Base-by-base conservation (phyloP, 2,329 filamentous ascomycete genomes). In the Coniochaeta sp. region DNA sequence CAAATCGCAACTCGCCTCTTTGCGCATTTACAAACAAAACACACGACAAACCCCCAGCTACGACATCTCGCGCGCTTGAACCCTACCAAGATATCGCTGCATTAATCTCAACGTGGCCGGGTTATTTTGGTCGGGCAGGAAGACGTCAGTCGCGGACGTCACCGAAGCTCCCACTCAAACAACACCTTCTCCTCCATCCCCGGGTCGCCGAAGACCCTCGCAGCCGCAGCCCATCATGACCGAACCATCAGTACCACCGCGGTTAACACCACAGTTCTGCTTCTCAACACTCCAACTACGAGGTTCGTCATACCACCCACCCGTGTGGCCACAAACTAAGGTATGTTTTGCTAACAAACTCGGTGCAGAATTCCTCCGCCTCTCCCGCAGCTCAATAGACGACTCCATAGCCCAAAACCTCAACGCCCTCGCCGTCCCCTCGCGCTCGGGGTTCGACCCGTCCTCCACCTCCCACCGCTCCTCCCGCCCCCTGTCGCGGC, bases 361-460 rank as follows among this genome's bases (percentile, higher is more conserved):
- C 51, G 18, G 58, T 53, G 56, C 63, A 96, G 94, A 96, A 67
- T 99, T 99, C 67, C 79, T 99, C 20, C 87, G 91, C 33, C 70
- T 94, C 58, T 96, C 92, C 9, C 84, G 94, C 57, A 78, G 82
- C 50, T 82, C 87, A 47, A 86, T 96, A 63, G 94, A 99, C 70
- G 94, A 99, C 70, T 90, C 88, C 42, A 97, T 99, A 63, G 83
- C 84, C 1, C 91, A 96, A 64, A 92, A 95, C 62, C 82, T 99
- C 55, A 97, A 97, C 73, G 89, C 90, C 1, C 79, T 97, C 32
- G 73, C 89, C 42, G 91, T 86, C 1, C 92, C 92, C 0, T 78
- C 88, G 12, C 73, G 76, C 42, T 69, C 71, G 33, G 82, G 83
- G 14, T 97, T 96, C 69, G 87, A 96, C 64, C 88, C 92, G 1